phyloP scores from a whole-genome alignment of 306 rosid genomes.

The Cotoneaster glaucophyllus region DNA sequence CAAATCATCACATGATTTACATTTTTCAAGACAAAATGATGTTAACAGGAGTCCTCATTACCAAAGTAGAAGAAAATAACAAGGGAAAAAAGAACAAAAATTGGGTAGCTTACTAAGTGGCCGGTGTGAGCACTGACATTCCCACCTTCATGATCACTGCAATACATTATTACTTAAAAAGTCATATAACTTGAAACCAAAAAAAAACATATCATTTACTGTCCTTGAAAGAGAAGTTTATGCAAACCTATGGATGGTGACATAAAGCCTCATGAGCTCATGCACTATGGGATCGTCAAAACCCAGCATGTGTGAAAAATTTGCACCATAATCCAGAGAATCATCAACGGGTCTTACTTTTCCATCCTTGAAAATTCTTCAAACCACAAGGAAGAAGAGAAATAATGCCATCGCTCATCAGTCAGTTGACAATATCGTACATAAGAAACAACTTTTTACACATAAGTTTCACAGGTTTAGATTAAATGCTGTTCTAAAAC shows the following conservation, averaged over 20 bases:
- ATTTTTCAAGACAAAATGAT: not conserved
- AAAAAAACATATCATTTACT: not conserved
- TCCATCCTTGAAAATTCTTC: conserved; percentile 87
- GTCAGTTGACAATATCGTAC: not conserved
- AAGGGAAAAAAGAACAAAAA: not conserved
- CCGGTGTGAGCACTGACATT: conserved; percentile 98
- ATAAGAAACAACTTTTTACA: not conserved
- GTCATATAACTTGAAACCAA: conserved; percentile 5
- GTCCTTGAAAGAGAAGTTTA: not conserved
- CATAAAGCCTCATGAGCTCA: conserved; percentile 94
- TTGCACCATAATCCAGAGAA: conserved; percentile 92
- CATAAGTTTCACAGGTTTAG: not conserved
- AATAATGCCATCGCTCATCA: not conserved
- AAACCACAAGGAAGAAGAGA: not conserved
- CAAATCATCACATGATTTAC: not conserved
- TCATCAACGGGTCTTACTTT: conserved; percentile 57
- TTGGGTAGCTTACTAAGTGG: conserved; percentile 61
- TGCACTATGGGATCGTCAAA: conserved; percentile 81
- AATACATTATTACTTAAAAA: conserved; percentile 21
- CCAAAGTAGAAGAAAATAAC: not conserved
- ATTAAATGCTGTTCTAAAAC: not conserved
- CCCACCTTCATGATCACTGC: conserved; percentile 99
- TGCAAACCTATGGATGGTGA: conserved; percentile 89
- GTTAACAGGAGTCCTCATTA: not conserved
- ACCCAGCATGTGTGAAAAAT: conserved; percentile 88